These are phyloP conservation scores for Aspergillus sergii DNA, from an alignment of 2,329 filamentous ascomycete genomes.

Conservation along the genomic window DNA sequence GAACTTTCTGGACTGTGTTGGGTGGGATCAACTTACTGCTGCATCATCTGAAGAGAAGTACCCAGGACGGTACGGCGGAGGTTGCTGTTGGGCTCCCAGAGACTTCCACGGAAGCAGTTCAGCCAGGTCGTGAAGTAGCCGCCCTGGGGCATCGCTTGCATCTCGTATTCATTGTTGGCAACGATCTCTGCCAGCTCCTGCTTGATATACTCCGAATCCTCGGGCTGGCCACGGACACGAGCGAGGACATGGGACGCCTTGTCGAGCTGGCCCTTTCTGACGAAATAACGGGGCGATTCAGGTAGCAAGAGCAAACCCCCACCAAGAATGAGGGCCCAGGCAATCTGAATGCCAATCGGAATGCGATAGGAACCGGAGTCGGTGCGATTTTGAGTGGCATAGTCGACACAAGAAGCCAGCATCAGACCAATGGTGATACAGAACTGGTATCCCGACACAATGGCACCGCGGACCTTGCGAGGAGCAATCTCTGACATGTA, in stretches of 20 bases:
- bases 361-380: slow-evolving; percentile 76
- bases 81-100: slow-evolving; percentile 56
- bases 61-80: slow-evolving; percentile 71
- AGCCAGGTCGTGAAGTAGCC: slow-evolving; percentile 71
- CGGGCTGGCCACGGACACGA: slow-evolving; percentile 72
- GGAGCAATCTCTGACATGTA: slow-evolving; percentile 84
- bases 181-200: slow-evolving; percentile 81
- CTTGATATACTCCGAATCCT: slow-evolving; percentile 73
- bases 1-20: too few species aligned
- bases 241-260: slow-evolving; percentile 64
- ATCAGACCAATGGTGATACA: slow-evolving; percentile 79
- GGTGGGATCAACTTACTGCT: slow-evolving; percentile 54
- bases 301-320: slow-evolving; percentile 74
- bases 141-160: slow-evolving; percentile 64
- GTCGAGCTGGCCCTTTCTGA: slow-evolving; percentile 73
- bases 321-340: slow-evolving; percentile 76
- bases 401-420: slow-evolving; percentile 73
- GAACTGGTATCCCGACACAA: slow-evolving; percentile 84
- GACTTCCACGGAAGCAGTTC: slow-evolving; percentile 62
- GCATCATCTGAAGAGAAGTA: slow-evolving; percentile 78
- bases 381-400: slow-evolving; percentile 64
- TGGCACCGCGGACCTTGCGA: slow-evolving; percentile 73
- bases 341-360: slow-evolving; percentile 77
- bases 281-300: slow-evolving; percentile 82
- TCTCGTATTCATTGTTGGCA: slow-evolving; percentile 87